A percentile compares a stretch with the other conserved stretches of the same genome.
Evolutionary conservation across 495 filamentous ascomycete genomes (phyloP).

Genomic region (Trichoderma asperelloides): DNA sequence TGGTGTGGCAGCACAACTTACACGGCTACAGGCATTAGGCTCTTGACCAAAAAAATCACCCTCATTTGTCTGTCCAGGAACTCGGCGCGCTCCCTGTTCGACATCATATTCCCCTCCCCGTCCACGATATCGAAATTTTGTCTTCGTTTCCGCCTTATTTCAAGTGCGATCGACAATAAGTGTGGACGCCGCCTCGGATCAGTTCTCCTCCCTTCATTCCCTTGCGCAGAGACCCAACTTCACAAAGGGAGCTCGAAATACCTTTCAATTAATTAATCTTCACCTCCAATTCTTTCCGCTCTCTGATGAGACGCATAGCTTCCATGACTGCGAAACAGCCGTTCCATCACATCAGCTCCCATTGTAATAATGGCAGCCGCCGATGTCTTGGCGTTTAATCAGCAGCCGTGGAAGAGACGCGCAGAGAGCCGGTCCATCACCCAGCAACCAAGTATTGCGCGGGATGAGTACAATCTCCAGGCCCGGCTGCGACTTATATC

Average conservation of each 20-base stretch:
- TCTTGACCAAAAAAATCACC: too few relatives aligned
- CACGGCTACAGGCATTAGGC: too few relatives aligned
- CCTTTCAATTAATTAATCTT: background rate
- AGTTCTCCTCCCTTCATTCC: background rate
- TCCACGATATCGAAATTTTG: background rate
- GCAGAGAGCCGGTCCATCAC: conserved; percentile 17
- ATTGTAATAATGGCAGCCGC: conserved; percentile 36
- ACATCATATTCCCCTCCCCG: too few relatives aligned
- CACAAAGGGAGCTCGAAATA: background rate
- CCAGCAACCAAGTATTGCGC: conserved; percentile 15
- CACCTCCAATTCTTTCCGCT: background rate
- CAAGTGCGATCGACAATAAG: background rate
- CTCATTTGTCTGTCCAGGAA: too few relatives aligned
- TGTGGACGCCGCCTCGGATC: background rate
- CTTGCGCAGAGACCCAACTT: background rate
- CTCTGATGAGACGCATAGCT: conserved; percentile 13
- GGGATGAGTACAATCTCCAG: conserved; percentile 16
- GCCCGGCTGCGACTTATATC: conserved; percentile 23
- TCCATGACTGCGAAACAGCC: conserved; percentile 34
- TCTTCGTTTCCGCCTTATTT: background rate
- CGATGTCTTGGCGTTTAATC: conserved; percentile 25
- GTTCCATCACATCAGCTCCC: conserved; percentile 25
- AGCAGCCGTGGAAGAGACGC: conserved; percentile 24
- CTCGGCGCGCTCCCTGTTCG: too few relatives aligned
- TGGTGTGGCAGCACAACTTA: too few relatives aligned